Conservation (phyloP, 495 filamentous ascomycete genomes). For the Tuber brumale region DNA sequence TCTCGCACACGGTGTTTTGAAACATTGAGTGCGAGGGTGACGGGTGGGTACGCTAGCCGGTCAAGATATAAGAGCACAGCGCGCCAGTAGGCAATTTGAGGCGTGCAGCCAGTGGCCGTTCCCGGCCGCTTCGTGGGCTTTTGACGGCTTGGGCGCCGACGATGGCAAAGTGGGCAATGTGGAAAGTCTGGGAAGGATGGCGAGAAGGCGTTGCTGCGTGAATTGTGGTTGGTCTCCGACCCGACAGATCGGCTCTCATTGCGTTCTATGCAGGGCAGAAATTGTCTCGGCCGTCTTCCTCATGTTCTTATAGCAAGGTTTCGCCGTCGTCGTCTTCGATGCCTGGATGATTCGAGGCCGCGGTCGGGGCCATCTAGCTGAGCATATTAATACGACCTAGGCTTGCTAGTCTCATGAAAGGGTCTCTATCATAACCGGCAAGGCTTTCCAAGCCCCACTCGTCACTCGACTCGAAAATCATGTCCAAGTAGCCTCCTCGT, state of each 20-base stretch:
- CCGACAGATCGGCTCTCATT: conserved; percentile 31
- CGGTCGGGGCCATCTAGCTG: conserved; percentile 53
- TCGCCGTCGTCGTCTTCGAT: conserved; percentile 31
- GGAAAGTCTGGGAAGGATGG: conserved; percentile 13
- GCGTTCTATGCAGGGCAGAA: conserved; percentile 39
- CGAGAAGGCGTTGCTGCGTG: conserved; percentile 37
- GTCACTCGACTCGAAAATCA: conserved; percentile 58
- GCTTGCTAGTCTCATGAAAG: conserved; percentile 71
- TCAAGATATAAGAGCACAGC: conserved; percentile 86
- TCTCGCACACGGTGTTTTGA: conserved; percentile 71
- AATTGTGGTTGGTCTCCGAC: conserved; percentile 33
- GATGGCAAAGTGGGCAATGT: conserved; percentile 17
- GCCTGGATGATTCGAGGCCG: not conserved
- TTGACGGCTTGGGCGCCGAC: conserved; percentile 37
- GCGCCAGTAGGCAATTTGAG: conserved; percentile 81
- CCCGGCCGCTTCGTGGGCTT: conserved; percentile 37
- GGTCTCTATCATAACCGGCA: conserved; percentile 73
- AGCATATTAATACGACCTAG: conserved; percentile 83
- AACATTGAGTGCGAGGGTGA: conserved; percentile 72
- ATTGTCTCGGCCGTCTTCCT: conserved; percentile 36
- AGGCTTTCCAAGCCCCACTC: conserved; percentile 80
- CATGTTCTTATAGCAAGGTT: conserved; percentile 28
- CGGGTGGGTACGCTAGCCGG: conserved; percentile 69
- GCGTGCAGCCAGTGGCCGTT: conserved; percentile 43
- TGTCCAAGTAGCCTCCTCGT: conserved; percentile 60